These are phyloP conservation scores for Coemansia aciculifera DNA, from an alignment of 192 early-diverging fungal genomes.

Conservation along the genomic window DNA sequence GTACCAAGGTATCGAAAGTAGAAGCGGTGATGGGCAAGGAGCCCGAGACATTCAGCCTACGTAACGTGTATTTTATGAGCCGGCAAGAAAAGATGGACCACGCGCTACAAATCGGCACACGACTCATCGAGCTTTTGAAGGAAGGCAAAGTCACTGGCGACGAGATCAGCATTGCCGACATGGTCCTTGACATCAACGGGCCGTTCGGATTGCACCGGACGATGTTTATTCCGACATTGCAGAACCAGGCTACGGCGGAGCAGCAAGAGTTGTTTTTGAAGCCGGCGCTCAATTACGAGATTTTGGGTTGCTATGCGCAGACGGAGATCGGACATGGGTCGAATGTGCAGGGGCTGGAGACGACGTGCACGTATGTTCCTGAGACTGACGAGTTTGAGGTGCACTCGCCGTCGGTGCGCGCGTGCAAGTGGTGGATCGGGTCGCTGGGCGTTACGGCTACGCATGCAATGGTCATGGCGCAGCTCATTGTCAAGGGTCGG, in stretches of 20 bases:
- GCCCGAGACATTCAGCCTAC: slow-evolving; percentile 68
- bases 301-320: slow-evolving; percentile 86
- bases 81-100: slow-evolving; percentile 67
- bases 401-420: slow-evolving; percentile 73
- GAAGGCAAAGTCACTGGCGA: slow-evolving; percentile 30
- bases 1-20: slow-evolving; percentile 60
- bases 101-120: slow-evolving; percentile 62
- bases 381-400: slow-evolving; percentile 87
- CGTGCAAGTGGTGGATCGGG: slow-evolving; percentile 89
- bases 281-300: slow-evolving; percentile 69
- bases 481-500: slow-evolving; percentile 72
- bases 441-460: slow-evolving; percentile 76
- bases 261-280: slow-evolving; percentile 76
- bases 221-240: slow-evolving; percentile 85
- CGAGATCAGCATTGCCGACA: slow-evolving; percentile 59
- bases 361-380: slow-evolving; percentile 78
- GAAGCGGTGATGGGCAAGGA: slow-evolving; percentile 65
- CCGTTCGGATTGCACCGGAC: slow-evolving; percentile 70
- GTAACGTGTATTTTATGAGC: slow-evolving; percentile 68
- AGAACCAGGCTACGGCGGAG: slow-evolving; percentile 71
- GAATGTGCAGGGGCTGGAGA: slow-evolving; percentile 90
- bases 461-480: slow-evolving; percentile 86
- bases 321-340: slow-evolving; percentile 70
- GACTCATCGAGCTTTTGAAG: slow-evolving; percentile 63
- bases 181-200: slow-evolving; percentile 47